Evolutionary conservation across 805 yeast genomes (phyloP), one percentile per base, ranked within the genome.

Genomic region (Torulaspora microellipsoides): DNA sequence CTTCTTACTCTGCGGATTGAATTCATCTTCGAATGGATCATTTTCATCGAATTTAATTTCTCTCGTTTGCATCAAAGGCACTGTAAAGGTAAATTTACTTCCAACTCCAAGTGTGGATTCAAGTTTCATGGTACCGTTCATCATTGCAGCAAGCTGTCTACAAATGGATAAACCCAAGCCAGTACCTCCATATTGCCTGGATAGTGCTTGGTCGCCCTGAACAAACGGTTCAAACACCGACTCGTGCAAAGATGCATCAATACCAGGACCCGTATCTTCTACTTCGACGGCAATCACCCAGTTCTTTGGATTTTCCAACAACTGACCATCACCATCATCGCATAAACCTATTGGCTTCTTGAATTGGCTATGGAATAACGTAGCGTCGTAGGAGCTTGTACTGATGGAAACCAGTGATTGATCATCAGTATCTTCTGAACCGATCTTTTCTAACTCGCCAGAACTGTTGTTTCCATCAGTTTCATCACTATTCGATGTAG

Each of bases 211-310:
- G 59, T 91, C 98, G 41, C 98, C 99, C 67, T 91, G 99, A 14
- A 90, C 89, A 69, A 91, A 91, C 1, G 98, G 97, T 57, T 93
- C 97, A 64, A 91, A 91, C 1, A 91, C 95, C 48, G 84, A 80
- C 34, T 80, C 80, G 57, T 86, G 96, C 42, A 89, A 65, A 1
- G 82, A 79, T 11, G 83, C 80, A 32, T 87, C 95, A 41, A 91
- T 90, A 47, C 99, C 99, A 0, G 97, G 90, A 3, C 99, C 98
- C 0, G 95, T 87, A 61, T 91, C 99, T 30, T 73, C 74, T 10
- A 91, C 96, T 45, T 80, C 79, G 38, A 90, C 77, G 49, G 55
- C 34, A 36, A 70, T 61, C 0, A 67, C 73, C 72, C 70, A 69
- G 3, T 59, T 62, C 34, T 60, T 68, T 8, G 59, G 56, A 0